Evolutionary conservation across 2,329 filamentous ascomycete genomes (phyloP), one percentile per base, ranked within the genome.

Genomic region (Talaromyces sp.): DNA sequence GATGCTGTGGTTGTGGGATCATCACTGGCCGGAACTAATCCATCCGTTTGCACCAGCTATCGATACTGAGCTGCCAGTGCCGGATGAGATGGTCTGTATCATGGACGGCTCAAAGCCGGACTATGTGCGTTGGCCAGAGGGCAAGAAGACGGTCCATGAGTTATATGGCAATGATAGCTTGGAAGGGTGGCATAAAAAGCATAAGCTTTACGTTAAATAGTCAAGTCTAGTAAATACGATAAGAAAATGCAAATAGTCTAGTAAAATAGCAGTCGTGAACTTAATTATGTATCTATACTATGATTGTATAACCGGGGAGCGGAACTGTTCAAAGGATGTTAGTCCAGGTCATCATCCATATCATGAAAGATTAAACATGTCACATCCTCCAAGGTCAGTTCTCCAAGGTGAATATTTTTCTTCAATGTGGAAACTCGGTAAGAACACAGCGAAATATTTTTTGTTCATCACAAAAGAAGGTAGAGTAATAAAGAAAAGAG

Each of bases 401-500:
- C 85, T 87, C 84, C 85, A 87, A 87, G 83, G 82, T 87, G 83
- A 85, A 75, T 71, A 66, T 67, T 73, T 81, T 78, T 86, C 83
- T 78, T 85, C 84, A 87, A 82, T 68, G 78, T 77, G 36, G 72
- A 72, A 77, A 72, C 82, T 86, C 83, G 74, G 84, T 77, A 85
- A 86, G 82, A 87, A 86, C 83, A 86, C 83, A 87, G 85, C 83
- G 81, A 85, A 81, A 81, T 74, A 78, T 74, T 77, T 79, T 75
- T 80, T 87, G 85, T 87, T 87, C 85, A 87, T 76, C 66, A 55
- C 57, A 33, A 63, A 65, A 56, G 63, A 30, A 57, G 51, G 61
- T 59, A 47, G 28, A 59, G 6, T 7, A 40, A 27, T 14, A n/a
- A 54, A n/a, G 14, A 55, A 28, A 56, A 51, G 23, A 18, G 5